Percentiles rank a stretch among this genome's conserved stretches.
phyloP scores from a whole-genome alignment of 106 monocot genomes.

The Acorus calamus region DNA sequence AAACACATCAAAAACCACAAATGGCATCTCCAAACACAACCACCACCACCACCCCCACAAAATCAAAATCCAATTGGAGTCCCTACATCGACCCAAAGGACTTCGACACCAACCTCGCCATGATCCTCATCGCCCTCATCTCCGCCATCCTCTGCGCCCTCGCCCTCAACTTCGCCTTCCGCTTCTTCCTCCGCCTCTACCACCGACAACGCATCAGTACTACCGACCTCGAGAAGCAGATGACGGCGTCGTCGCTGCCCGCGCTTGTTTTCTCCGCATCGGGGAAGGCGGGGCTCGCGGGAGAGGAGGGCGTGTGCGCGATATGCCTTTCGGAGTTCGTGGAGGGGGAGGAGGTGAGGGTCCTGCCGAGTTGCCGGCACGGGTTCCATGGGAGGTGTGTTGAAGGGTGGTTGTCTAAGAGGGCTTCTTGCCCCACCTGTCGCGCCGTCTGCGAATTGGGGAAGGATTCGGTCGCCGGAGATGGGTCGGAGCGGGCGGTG shows the following conservation, averaged over 20 bases:
- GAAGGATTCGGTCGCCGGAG: too few relatives aligned
- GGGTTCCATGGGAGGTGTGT: conserved; percentile 24
- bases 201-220: neutral
- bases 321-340: conserved; percentile 27
- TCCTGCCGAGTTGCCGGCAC: conserved; percentile 24
- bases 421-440: conserved; percentile 8
- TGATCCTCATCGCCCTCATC: conserved; percentile 8
- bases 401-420: conserved; percentile 14
- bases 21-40: neutral
- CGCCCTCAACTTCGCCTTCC: neutral
- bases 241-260: neutral
- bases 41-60: neutral
- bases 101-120: conserved; percentile 1
- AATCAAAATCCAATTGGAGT: neutral
- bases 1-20: neutral
- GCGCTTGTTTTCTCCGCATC: neutral
- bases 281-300: conserved; percentile 3
- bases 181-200: neutral
- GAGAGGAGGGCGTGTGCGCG: conserved; percentile 6
- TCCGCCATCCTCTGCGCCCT: conserved; percentile 1
- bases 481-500: too few relatives aligned
- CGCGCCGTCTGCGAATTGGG: neutral
- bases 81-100: conserved; percentile 3
- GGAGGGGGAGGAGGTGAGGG: conserved; percentile 12
- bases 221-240: neutral